These are phyloP conservation scores for Plantago major DNA, from an alignment of 257 asterid genomes.

Conservation along the genomic window DNA sequence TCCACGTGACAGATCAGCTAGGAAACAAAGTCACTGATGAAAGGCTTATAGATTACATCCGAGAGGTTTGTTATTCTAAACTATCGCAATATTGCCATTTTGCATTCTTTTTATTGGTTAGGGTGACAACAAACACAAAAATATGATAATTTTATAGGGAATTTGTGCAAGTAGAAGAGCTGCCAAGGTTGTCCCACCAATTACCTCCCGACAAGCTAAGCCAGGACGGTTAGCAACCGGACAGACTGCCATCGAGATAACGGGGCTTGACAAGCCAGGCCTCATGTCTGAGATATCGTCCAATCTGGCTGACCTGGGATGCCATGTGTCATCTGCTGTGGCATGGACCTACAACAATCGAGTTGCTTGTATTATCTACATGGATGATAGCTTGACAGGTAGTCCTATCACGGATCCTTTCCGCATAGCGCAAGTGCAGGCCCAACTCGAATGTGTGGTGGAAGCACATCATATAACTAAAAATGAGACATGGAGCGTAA, in stretches of 20 bases:
- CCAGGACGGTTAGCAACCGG: slow-evolving; percentile 35
- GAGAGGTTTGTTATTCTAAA: slow-evolving; percentile 41
- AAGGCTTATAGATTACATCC: slow-evolving; percentile 47
- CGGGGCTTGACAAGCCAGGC: slow-evolving; percentile 78
- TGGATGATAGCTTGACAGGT: slow-evolving; percentile 40
- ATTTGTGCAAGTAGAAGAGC: slow-evolving; percentile 48
- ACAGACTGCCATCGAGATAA: slow-evolving; percentile 73
- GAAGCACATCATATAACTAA: slow-evolving; percentile 60
- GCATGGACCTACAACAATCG: slow-evolving; percentile 87
- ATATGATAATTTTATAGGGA: slow-evolving; percentile 37
- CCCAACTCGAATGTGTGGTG: slow-evolving; percentile 67
- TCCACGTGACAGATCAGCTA: slow-evolving; percentile 80
- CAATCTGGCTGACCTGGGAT: slow-evolving; percentile 66
- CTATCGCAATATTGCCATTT: not conserved
- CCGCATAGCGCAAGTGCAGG: slow-evolving; percentile 57
- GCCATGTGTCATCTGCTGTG: slow-evolving; percentile 68
- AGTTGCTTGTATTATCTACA: slow-evolving; percentile 60
- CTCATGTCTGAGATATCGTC: slow-evolving; percentile 84
- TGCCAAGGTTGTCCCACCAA: slow-evolving; percentile 24
- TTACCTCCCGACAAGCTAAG: slow-evolving; percentile 20
- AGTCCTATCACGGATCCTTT: slow-evolving; percentile 44
- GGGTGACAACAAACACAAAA: not conserved
- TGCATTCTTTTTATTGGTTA: not conserved
- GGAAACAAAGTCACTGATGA: slow-evolving; percentile 68
- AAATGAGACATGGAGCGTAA: slow-evolving; percentile 55